Base-by-base conservation (phyloP, 2,329 filamentous ascomycete species). In the Hymenoscyphus salicellus region DNA sequence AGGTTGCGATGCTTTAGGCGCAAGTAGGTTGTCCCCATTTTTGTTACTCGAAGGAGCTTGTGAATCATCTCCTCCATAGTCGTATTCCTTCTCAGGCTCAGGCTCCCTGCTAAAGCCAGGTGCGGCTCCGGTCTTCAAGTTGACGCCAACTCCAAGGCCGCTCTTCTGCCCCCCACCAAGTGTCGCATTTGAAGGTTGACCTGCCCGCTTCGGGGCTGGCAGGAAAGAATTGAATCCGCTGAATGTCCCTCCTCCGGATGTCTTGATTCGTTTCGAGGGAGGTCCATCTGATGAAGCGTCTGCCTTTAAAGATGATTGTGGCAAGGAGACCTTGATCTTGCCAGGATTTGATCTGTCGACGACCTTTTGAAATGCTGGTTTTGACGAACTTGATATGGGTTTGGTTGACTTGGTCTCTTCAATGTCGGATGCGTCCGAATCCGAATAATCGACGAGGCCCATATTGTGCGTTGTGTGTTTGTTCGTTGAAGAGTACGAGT, bases 191-290 rank as follows among this genome's bases (percentile, higher is more conserved):
- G 78, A 73, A 66, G 84, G 83, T 75, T 69, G 67, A 30, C 66
- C 71, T 55, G 79, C 71, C 65, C 82, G 81, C 74, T 97, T 98
- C 3, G 94, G 93, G 30, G 93, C 83, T 2, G 94, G 94, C 23
- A 98, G 83, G 70, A 97, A 87, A 1, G 92, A 88, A 75, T 94
- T 95, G 80, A 97, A 95, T 2, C 89, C 90, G 60, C 90, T 84
- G 72, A 96, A 93, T 4, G 84, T 83, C 32, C 88, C 86, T 3
- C 84, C 55, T 20, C 60, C 46, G 26, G 82, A 83, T 1, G 85
- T 85, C 59, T 87, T 87, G 20, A 85, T 82, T 65, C 89, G 88
- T 75, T 97, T 97, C 0, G 89, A 82, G 0, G 90, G 89, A 0
- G 89, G 89, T 30, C 81, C 81, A 30, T 83, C 81, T 62, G 75